Evolutionary conservation across 768 basidiomycete genomes (phyloP), one percentile per base, ranked within the genome.

Genomic region (Kondoa malvinella): DNA sequence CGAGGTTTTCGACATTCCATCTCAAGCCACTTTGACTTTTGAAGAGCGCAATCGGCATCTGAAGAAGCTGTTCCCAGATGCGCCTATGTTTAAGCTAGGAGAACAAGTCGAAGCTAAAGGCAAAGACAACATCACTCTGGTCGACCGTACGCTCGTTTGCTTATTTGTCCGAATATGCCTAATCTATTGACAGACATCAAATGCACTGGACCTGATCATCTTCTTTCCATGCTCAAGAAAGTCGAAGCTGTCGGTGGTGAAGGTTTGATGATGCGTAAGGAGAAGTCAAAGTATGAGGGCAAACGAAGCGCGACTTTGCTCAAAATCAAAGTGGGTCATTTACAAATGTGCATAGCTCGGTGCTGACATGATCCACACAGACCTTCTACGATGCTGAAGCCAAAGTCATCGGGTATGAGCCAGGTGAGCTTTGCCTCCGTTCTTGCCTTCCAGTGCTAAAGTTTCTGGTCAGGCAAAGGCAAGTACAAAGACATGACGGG

Each of bases 381-480:
- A 71, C 70, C 8, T 72, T 74, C 70, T 67, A 67, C 60, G 73
- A 74, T 33, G 73, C 73, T 56, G 73, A 74, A 33, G 73, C 72
- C 59, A 62, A 60, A 30, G 73, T 74, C 2, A 57, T 71, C 31
- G 69, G 60, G 1, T 64, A 74, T 69, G 71, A 72, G 63, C 34
- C 62, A 57, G 73, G 73, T 26, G 73, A 73, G 66, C 71, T 67
- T 31, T 17, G 65, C 25, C 50, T 2, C 21, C 21, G 12, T 50
- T 30, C 25, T 17, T 31, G 16, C 56, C 4, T 57, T 26, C 58
- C 29, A n/a, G 57, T 66, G n/a, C 3, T 32, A n/a, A 14, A 63
- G 8, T 29, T 27, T 65, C 15, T 34, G 16, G 21, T 3, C 31
- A 65, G 66, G 30, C 16, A 34, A 68, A 68, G 68, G 71, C 25